Percentiles rank a stretch among this genome's conserved stretches.
phyloP scores from a whole-genome alignment of 2,329 filamentous ascomycete species.

The Colletotrichum eremochloae region DNA sequence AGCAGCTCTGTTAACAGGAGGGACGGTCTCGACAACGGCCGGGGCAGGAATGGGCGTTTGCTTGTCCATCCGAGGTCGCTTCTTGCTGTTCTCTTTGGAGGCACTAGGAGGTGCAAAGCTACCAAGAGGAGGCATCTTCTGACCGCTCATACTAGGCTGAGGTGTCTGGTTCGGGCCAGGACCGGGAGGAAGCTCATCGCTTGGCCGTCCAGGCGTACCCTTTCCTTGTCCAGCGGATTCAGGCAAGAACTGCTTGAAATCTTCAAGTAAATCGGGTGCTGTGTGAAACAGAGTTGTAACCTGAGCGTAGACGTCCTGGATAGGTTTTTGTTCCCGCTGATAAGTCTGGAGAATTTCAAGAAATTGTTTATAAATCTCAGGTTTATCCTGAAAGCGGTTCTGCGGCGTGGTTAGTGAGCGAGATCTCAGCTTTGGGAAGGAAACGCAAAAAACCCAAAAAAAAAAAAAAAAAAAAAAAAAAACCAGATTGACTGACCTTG shows the following conservation, averaged over 20 bases:
- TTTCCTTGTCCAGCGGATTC: conserved; percentile 77
- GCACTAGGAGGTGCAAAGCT: conserved; percentile 92
- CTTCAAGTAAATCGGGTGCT: conserved; percentile 93
- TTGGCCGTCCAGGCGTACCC: conserved; percentile 66
- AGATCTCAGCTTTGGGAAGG: conserved; percentile 11
- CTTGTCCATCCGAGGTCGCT: conserved; percentile 77
- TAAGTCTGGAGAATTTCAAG: conserved; percentile 98
- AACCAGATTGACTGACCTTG: conserved; percentile 74
- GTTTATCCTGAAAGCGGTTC: conserved; percentile 97
- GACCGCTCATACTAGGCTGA: conserved; percentile 66
- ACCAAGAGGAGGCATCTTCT: conserved; percentile 93
- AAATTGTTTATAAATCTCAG: conserved; percentile 99
- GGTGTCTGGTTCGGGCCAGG: conserved; percentile 66
- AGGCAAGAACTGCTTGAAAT: conserved; percentile 98
- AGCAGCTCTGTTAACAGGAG: conserved; percentile 48
- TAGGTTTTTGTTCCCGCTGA: conserved; percentile 96
- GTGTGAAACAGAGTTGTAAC: conserved; percentile 94
- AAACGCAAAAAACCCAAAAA: not conserved
- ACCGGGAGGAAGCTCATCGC: conserved; percentile 72
- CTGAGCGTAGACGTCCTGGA: conserved; percentile 97
- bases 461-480: not conserved
- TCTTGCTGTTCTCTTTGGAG: conserved; percentile 86
- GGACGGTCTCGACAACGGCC: conserved; percentile 58
- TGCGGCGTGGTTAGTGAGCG: conserved; percentile 53
- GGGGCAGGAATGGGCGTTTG: conserved; percentile 62